Percentiles rank a stretch among this genome's conserved stretches.
Evolutionary conservation across 2,329 filamentous ascomycete species (phyloP).

Genomic region (Monilinia vaccinii-corymbosi): DNA sequence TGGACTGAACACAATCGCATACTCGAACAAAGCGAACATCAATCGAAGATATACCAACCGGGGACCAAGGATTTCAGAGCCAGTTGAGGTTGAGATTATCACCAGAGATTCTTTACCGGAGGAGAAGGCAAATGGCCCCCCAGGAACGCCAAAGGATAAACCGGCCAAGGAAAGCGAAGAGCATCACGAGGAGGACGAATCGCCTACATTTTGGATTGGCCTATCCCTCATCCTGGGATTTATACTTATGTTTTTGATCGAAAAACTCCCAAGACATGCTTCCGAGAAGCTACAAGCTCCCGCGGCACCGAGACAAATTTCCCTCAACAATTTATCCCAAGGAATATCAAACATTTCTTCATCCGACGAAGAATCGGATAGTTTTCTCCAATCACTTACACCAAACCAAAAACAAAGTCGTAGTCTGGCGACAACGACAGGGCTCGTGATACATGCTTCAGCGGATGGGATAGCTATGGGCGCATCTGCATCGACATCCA

Average conservation of each 20-base stretch:
- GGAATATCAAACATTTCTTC: conserved; percentile 33
- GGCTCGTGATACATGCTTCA: conserved; percentile 90
- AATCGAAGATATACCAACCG: neutral
- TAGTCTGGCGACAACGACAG: conserved; percentile 75
- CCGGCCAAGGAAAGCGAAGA: conserved; percentile 13
- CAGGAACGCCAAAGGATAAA: conserved; percentile 3
- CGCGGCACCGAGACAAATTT: conserved; percentile 73
- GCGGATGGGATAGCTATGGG: conserved; percentile 95
- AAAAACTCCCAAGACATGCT: conserved; percentile 70
- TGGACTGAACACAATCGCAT: conserved; percentile 15
- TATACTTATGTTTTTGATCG: conserved; percentile 93
- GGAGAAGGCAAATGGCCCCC: neutral
- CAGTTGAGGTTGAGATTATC: neutral
- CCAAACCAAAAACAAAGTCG: conserved; percentile 50
- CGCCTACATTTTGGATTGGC: conserved; percentile 71
- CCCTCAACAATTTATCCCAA: conserved; percentile 68
- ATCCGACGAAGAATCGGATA: conserved; percentile 44
- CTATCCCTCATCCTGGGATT: conserved; percentile 82
- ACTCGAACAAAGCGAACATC: conserved; percentile 10
- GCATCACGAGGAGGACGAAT: conserved; percentile 31
- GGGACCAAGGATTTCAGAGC: neutral
- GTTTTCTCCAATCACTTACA: conserved; percentile 49
- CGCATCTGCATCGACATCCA: conserved; percentile 68
- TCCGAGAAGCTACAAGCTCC: conserved; percentile 54
- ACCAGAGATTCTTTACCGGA: neutral